Evolutionary conservation across 768 basidiomycete species (phyloP).

Genomic region (Udeniomyces megalosporus): DNA sequence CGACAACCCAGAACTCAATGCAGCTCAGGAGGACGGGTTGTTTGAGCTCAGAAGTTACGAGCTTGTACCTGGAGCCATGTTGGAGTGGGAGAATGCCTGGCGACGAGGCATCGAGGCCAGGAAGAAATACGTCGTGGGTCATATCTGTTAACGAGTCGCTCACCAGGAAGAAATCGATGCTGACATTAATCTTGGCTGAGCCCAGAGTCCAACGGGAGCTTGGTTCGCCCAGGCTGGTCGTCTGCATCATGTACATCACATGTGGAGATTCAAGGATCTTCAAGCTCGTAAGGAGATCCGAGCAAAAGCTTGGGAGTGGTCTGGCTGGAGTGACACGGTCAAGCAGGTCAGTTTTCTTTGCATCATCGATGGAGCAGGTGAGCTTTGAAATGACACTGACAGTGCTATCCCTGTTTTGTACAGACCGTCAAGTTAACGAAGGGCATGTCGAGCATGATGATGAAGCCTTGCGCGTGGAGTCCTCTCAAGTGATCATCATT

Average conservation of each 20-base stretch:
- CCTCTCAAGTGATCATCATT: background rate
- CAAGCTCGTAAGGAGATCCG: conserved; percentile 66
- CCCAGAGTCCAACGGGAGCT: conserved; percentile 27
- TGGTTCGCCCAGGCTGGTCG: conserved; percentile 31
- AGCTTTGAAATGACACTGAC: conserved; percentile 11
- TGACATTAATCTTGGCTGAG: no score
- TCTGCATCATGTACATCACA: conserved; percentile 45
- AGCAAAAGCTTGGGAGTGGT: conserved; percentile 82
- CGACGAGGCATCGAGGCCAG: conserved; percentile 87
- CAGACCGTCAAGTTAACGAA: conserved; percentile 80
- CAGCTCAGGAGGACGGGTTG: conserved; percentile 66
- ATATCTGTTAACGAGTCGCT: no score
- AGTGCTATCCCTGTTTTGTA: background rate
- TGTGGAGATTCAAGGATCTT: conserved; percentile 36
- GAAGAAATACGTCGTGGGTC: conserved; percentile 53
- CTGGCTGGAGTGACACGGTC: conserved; percentile 90
- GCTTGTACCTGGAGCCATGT: conserved; percentile 70
- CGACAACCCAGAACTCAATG: conserved; percentile 33
- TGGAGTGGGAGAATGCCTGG: conserved; percentile 95
- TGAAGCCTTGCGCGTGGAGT: conserved; percentile 27
- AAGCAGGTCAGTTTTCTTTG: conserved; percentile 46
- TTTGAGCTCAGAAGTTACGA: conserved; percentile 83
- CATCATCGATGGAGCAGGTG: background rate
- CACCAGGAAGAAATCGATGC: no score
- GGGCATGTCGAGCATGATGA: conserved; percentile 71